Evolutionary conservation across 2,329 filamentous ascomycete genomes (phyloP), one percentile per base, ranked within the genome.

Genomic region (Malbranchea zuffiana): DNA sequence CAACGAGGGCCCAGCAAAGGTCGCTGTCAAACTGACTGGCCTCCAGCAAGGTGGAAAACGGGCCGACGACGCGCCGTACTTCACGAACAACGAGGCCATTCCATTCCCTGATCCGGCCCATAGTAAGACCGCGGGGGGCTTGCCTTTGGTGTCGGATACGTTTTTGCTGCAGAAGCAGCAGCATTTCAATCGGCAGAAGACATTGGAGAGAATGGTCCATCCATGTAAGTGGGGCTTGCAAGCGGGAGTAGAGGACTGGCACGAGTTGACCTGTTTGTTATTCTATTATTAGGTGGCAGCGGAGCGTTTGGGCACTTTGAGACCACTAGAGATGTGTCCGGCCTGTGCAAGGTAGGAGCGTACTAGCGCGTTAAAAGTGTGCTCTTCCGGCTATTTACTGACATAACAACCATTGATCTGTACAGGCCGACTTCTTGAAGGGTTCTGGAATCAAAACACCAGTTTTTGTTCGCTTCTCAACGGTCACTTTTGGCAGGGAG

Each of bases 391-490:
- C n/a, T n/a, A n/a, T n/a, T n/a, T n/a, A n/a, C n/a, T n/a, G n/a
- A n/a, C n/a, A n/a, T n/a, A n/a, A n/a, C n/a, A n/a, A n/a, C n/a
- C n/a, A n/a, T n/a, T n/a, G n/a, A n/a, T n/a, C n/a, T n/a, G n/a
- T n/a, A n/a, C n/a, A 32, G 30, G 79, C 78, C 6, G 77, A 73
- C 0, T 82, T 82, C 55, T 59, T 82, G 11, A 55, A 53, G 5
- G 53, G 58, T 2, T 54, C 65, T n/a, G 72, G 67, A 23, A 81
- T 82, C 53, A 56, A 77, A 50, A 77, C 78, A 0, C 66, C 74
- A 0, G 62, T 77, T 0, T 83, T 83, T 49, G 65, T 78, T n/a
- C 75, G 80, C n/a, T 82, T 84, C 54, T 84, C 80, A 0, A 84
- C 80, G 1, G 81, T 86, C 6, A 74, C 78, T 13, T 78, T 78